phyloP scores from a whole-genome alignment of 257 asterid genomes.

The Nicotiana paniculata region DNA sequence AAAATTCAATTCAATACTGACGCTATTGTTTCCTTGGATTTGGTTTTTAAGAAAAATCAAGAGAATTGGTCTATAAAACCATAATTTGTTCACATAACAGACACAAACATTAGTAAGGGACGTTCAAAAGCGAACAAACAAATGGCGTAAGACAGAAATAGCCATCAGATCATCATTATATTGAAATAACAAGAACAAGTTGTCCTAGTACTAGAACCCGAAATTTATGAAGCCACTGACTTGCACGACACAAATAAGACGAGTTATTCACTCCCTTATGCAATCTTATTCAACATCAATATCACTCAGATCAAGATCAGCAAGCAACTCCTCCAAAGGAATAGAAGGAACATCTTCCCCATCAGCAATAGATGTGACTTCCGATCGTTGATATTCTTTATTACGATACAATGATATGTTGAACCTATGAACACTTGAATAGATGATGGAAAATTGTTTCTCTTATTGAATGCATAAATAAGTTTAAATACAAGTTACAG shows the following conservation, averaged over 20 bases:
- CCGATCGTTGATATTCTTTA: slow-evolving; percentile 33
- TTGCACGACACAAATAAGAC: background rate
- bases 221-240: background rate
- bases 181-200: background rate
- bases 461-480: too few species aligned
- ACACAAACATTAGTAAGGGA: background rate
- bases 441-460: too few species aligned
- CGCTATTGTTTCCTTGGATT: too few species aligned
- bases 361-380: slow-evolving; percentile 22
- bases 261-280: slow-evolving; percentile 20
- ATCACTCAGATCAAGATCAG: slow-evolving; percentile 26
- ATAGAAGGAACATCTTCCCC: slow-evolving; percentile 27
- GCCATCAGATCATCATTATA: background rate
- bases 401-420: slow-evolving; percentile 23
- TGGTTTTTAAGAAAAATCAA: background rate
- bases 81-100: background rate
- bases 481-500: too few species aligned
- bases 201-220: too few species aligned
- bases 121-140: background rate
- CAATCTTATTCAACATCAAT: slow-evolving; percentile 12
- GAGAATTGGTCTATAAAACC: too few species aligned
- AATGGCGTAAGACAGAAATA: background rate
- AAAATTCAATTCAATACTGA: too few species aligned
- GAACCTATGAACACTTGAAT: background rate
- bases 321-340: slow-evolving; percentile 31